Percentiles rank a stretch among this genome's conserved stretches.
Conservation (phyloP, 441 rosid species). For the Croton laevigatus region DNA sequence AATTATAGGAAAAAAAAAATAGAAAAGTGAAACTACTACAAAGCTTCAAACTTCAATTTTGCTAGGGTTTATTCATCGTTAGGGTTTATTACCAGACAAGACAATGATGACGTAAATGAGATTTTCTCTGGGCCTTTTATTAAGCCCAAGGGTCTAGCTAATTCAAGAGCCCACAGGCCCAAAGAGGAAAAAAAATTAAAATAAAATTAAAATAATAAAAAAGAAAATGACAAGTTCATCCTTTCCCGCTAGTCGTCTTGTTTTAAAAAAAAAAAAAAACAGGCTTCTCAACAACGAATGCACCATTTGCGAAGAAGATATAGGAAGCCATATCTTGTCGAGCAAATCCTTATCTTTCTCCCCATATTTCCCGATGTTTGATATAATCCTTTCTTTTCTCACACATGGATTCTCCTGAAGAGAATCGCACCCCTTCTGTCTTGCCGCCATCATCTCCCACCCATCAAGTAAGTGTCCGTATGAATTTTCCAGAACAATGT, state of each 20-base stretch:
- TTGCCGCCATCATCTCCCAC: not conserved
- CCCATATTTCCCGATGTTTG: not conserved
- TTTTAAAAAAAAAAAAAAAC: slow-evolving; percentile 13
- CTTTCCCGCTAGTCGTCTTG: slow-evolving; percentile 16
- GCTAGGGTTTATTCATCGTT: slow-evolving; percentile 1
- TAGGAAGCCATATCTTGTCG: not conserved
- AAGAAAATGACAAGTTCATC: too few species aligned
- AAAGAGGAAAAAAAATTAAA: not conserved
- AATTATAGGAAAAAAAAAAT: not conserved
- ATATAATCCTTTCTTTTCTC: not conserved
- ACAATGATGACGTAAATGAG: not conserved
- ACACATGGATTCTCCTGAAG: slow-evolving; percentile 15
- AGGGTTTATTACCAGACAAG: slow-evolving; percentile 9
- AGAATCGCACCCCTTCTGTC: not conserved
- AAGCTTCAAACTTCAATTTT: not conserved
- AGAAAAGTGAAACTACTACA: too few species aligned
- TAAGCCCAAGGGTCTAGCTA: not conserved
- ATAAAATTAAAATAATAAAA: not conserved
- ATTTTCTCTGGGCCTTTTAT: not conserved
- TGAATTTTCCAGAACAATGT: not conserved
- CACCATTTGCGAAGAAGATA: not conserved
- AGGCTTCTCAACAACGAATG: not conserved
- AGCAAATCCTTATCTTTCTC: not conserved
- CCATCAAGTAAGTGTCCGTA: not conserved
- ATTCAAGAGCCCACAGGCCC: not conserved